Base-by-base conservation (phyloP, 2,329 filamentous ascomycete genomes). In the Rosellinia necatrix region DNA sequence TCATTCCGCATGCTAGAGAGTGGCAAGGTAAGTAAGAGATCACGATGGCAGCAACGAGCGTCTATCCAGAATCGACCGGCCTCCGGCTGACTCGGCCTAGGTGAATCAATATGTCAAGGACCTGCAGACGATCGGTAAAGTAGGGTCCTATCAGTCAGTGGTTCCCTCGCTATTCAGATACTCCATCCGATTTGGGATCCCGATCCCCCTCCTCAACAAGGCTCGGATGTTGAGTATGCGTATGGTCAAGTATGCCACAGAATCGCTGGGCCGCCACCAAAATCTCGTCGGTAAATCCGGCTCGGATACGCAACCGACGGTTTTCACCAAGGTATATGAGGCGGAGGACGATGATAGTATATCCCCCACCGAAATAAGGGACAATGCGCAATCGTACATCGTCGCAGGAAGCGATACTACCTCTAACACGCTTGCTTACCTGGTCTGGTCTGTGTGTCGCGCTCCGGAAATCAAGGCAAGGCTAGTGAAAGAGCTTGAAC, bases 381-480 rank as follows among this genome's bases (percentile, higher is more conserved):
- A 43, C 21, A 59, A 64, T 21, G 62, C 62, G 3, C 60, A 60
- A 13, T 51, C 68, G 0, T 79, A 78, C 58, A 81, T 83, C 41
- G 29, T 80, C 2, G 81, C 80, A 1, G 81, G 80, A 1, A 79
- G 74, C 35, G 80, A 83, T 52, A 83, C 81, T 0, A 82, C 80
- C 0, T 75, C 79, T 0, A 71, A 74, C n/a, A 76, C 76, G 0
- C 58, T 83, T 21, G 80, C 77, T 0, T 82, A 80, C 52, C 62
- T 79, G 1, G 62, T 76, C 6, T 81, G 75, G 74, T 64, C 69
- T 3, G 68, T 78, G 6, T 72, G 70, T 34, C 59, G 63, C 12
- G 46, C 68, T 9, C 67, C 68, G 0, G 46, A 61, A 0, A 56
- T 77, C n/a, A 68, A 69, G 22, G 57, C 66, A 0, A 46, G 53